These are phyloP conservation scores for Metarhizium album DNA, from an alignment of 2,329 filamentous ascomycete genomes.

Conservation along the genomic window DNA sequence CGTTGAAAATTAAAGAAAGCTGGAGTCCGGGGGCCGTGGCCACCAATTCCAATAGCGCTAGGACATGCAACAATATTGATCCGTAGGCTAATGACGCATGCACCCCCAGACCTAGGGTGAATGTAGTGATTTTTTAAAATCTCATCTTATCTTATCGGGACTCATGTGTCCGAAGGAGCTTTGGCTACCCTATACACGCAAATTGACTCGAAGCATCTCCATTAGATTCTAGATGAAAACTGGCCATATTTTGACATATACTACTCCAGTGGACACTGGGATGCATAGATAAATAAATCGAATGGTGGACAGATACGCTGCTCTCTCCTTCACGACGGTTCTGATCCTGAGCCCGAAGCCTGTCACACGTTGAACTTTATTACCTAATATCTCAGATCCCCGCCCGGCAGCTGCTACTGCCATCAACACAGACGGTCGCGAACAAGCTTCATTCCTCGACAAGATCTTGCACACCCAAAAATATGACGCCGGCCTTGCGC, in stretches of 20 bases:
- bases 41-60: slow-evolving; percentile 33
- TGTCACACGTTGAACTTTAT: neutral
- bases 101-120: slow-evolving; percentile 4
- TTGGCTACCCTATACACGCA: neutral
- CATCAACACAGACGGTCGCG: neutral
- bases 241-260: neutral
- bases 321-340: too few species aligned
- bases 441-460: neutral
- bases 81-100: slow-evolving; percentile 15
- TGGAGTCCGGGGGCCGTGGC: slow-evolving; percentile 27
- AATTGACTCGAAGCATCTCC: neutral
- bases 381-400: neutral
- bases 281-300: too few species aligned
- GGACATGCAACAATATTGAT: slow-evolving; percentile 24
- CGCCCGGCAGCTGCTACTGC: neutral
- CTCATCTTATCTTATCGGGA: slow-evolving; percentile 11
- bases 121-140: neutral
- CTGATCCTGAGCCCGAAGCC: too few species aligned
- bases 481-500: neutral
- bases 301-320: too few species aligned
- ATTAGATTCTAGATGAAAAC: neutral
- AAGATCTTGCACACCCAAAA: neutral
- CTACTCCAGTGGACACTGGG: too few species aligned
- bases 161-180: neutral
- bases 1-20: slow-evolving; percentile 30